Evolutionary conservation across 371 early-diverging fungal genomes (phyloP).

Genomic region (Fennellomyces sp.): DNA sequence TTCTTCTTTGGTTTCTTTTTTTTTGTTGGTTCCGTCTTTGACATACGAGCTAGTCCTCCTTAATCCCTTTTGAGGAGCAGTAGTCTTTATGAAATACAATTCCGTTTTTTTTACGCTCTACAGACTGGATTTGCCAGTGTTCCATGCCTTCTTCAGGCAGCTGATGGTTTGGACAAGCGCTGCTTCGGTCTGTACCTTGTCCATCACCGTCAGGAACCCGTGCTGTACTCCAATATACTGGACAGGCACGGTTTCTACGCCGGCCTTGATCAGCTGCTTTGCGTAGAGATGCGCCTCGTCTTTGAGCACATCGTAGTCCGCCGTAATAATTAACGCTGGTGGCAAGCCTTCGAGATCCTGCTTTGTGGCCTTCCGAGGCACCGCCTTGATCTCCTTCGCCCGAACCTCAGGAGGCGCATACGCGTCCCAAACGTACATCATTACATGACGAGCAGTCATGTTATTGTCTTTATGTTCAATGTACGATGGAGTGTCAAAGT

Average conservation of each 20-base stretch:
- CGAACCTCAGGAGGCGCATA: not conserved
- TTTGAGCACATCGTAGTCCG: slow-evolving; percentile 37
- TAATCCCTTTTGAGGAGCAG: too few relatives aligned
- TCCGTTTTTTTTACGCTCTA: not conserved
- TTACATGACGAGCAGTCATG: not conserved
- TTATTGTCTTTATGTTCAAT: not conserved
- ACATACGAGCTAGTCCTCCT: too few relatives aligned
- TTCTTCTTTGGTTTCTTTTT: not conserved
- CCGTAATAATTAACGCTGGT: slow-evolving; percentile 31
- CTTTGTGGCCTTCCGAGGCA: slow-evolving; percentile 17
- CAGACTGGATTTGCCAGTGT: not conserved
- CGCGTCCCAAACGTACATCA: not conserved
- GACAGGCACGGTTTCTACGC: slow-evolving; percentile 19
- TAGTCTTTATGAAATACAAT: too few relatives aligned
- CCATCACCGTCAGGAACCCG: slow-evolving; percentile 23
- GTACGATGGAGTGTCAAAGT: slow-evolving; percentile 12
- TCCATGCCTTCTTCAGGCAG: slow-evolving; percentile 20
- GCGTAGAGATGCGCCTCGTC: slow-evolving; percentile 36
- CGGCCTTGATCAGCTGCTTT: slow-evolving; percentile 21
- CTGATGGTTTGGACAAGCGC: slow-evolving; percentile 25
- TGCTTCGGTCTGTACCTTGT: slow-evolving; percentile 10
- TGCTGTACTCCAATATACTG: slow-evolving; percentile 25
- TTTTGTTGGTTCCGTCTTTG: not conserved
- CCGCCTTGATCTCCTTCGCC: slow-evolving; percentile 1
- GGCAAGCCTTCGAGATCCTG: slow-evolving; percentile 35